phyloP scores from a whole-genome alignment of 805 yeast species.

The Danielia reshetovae region DNA sequence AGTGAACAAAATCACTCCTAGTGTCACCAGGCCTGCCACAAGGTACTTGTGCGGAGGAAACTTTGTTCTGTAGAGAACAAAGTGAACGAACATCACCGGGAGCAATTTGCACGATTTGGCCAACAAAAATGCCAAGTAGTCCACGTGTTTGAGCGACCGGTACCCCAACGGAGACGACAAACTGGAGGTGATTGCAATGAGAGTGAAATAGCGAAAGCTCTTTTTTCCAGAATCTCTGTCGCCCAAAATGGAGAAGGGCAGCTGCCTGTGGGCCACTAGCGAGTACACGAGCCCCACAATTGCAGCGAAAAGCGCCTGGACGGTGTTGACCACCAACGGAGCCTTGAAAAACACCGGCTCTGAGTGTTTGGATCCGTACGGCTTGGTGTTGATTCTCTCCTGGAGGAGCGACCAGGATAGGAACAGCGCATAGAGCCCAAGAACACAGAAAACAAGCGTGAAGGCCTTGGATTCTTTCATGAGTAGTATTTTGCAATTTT shows the following conservation, averaged over 20 bases:
- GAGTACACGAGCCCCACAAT: slow-evolving; percentile 64
- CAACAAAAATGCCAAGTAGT: slow-evolving; percentile 75
- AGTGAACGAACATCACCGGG: slow-evolving; percentile 89
- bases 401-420: slow-evolving; percentile 90
- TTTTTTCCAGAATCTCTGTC: neutral
- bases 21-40: slow-evolving; percentile 75
- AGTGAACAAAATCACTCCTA: slow-evolving; percentile 81
- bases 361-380: slow-evolving; percentile 52
- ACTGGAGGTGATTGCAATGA: slow-evolving; percentile 72
- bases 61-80: slow-evolving; percentile 59
- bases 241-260: slow-evolving; percentile 11
- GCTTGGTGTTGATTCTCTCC: slow-evolving; percentile 76
- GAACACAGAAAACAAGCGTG: slow-evolving; percentile 30
- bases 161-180: slow-evolving; percentile 82
- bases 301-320: slow-evolving; percentile 73
- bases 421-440: slow-evolving; percentile 83
- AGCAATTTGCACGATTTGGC: slow-evolving; percentile 92
- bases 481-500: too few relatives aligned
- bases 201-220: slow-evolving; percentile 34
- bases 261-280: slow-evolving; percentile 23
- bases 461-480: slow-evolving; percentile 9
- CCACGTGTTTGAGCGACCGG: slow-evolving; percentile 74
- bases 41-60: slow-evolving; percentile 75
- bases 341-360: slow-evolving; percentile 54
- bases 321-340: slow-evolving; percentile 71